These are phyloP conservation scores for Jamesozyma spencerorum DNA, from an alignment of 805 yeast genomes.

Conservation along the genomic window DNA sequence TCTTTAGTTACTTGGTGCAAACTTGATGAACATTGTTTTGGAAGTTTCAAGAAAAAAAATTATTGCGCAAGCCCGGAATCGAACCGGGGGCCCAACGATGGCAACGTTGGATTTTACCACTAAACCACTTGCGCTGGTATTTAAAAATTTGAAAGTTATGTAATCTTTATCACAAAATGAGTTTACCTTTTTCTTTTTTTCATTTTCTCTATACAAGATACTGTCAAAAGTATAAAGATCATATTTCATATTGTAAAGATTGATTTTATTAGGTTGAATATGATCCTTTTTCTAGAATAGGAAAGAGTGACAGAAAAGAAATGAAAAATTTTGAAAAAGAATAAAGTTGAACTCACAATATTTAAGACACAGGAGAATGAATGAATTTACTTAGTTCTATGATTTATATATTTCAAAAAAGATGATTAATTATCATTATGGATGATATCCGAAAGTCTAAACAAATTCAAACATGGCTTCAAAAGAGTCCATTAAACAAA, in stretches of 20 bases:
- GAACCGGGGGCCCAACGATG: too few species aligned
- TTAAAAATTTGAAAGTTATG: too few species aligned
- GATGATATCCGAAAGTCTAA: not conserved
- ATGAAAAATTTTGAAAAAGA: not conserved
- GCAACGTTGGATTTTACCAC: too few species aligned
- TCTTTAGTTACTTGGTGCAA: too few species aligned
- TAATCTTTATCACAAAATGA: too few species aligned
- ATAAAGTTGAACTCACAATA: not conserved
- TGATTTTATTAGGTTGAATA: not conserved
- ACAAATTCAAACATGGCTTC: not conserved
- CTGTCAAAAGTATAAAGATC: not conserved
- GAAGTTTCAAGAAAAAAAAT: slow-evolving; percentile 1
- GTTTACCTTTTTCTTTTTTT: too few species aligned
- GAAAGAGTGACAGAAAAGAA: not conserved
- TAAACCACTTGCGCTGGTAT: too few species aligned
- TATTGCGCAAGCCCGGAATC: slow-evolving; percentile 9
- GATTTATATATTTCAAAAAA: not conserved
- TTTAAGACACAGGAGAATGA: not conserved
- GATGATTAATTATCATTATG: not conserved
- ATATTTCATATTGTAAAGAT: not conserved
- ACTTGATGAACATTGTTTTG: too few species aligned
- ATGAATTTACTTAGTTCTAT: too few species aligned
- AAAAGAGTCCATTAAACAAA: not conserved
- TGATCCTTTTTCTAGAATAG: not conserved
- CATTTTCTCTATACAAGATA: not conserved